Evolutionary conservation across 2,329 filamentous ascomycete genomes (phyloP), one percentile per base, ranked within the genome.

Genomic region (Parafenestella ontariensis): DNA sequence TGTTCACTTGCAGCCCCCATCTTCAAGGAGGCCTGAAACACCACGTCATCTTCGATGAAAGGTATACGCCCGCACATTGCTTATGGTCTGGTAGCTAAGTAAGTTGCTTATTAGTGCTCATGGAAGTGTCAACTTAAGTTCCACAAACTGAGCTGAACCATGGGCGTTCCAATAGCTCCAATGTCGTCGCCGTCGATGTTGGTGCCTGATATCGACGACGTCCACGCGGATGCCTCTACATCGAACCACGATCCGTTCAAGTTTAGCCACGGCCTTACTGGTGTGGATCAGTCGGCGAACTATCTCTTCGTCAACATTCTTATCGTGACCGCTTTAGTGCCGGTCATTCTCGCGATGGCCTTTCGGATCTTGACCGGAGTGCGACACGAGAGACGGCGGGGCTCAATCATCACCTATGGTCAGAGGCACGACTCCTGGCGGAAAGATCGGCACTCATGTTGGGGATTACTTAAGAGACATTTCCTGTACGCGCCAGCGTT

Each of bases 211-310:
- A 39, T 61, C 11, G 33, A 59, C 29, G 42, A 56, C 28, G 43
- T 54, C 20, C 49, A 55, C n/a, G 51, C 51, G 10, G 42, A 55
- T 17, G 28, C 41, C 15, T 55, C 59, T 5, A 7, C 15, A 7
- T 48, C 46, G 29, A 58, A 55, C 28, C 15, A 11, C 17, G 66
- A 71, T 36, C 67, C 66, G 8, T 69, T 71, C 53, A 62, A 59
- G 18, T 76, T 66, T 47, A 70, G 72, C 47, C 73, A 78, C 57
- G 78, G 79, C 36, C 69, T 81, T 5, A 63, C 62, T 20, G 79
- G 79, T 17, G 78, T 81, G 29, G 66, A 80, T 53, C 79, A 81
- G 54, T 58, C 61, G 15, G 57, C 66, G 11, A 81, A 81, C 65
- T 79, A 71, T 52, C 66, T 78, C 31, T 78, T 57, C 20, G 52